Evolutionary conservation across 139 green algal species (phyloP).

Genomic region (Asterochloris sp.): DNA sequence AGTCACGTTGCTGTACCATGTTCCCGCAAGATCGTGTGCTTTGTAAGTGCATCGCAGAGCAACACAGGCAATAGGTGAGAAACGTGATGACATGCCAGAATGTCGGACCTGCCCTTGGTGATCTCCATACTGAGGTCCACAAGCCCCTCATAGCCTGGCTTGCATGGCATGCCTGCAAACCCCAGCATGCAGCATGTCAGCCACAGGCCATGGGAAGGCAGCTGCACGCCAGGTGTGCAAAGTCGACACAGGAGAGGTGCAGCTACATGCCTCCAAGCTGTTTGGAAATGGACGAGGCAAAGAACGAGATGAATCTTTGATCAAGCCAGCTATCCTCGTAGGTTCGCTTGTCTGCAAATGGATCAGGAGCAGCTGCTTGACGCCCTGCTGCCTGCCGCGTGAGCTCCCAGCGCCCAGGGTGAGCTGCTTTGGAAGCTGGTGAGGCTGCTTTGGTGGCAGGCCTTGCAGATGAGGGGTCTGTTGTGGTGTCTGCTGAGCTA

Average conservation of each 20-base stretch:
- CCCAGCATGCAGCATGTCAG: not conserved
- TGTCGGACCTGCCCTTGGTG: constrained; percentile 40
- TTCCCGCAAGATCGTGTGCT: too few relatives aligned
- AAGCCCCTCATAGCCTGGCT: constrained; percentile 44
- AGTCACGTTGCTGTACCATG: too few relatives aligned
- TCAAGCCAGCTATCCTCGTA: constrained; percentile 23
- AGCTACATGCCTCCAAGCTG: constrained; percentile 39
- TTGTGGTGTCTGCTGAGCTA: too few relatives aligned
- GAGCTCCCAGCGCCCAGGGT: too few relatives aligned
- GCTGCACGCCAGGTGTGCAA: not conserved
- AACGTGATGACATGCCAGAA: not conserved
- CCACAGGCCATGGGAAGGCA: not conserved
- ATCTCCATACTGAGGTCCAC: constrained; percentile 53
- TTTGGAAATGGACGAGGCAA: constrained; percentile 36
- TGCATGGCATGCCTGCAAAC: constrained; percentile 15
- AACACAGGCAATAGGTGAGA: too few relatives aligned
- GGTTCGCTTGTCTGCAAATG: constrained; percentile 20
- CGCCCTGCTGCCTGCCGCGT: too few relatives aligned
- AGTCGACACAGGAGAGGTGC: not conserved
- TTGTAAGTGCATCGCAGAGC: too few relatives aligned
- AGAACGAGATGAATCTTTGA: constrained; percentile 28
- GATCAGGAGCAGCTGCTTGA: not conserved
- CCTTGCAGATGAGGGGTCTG: too few relatives aligned
- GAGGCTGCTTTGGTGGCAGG: too few relatives aligned
- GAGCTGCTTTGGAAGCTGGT: too few relatives aligned